Conservation (phyloP, 2,329 filamentous ascomycete genomes). For the Nakataea oryzae region DNA sequence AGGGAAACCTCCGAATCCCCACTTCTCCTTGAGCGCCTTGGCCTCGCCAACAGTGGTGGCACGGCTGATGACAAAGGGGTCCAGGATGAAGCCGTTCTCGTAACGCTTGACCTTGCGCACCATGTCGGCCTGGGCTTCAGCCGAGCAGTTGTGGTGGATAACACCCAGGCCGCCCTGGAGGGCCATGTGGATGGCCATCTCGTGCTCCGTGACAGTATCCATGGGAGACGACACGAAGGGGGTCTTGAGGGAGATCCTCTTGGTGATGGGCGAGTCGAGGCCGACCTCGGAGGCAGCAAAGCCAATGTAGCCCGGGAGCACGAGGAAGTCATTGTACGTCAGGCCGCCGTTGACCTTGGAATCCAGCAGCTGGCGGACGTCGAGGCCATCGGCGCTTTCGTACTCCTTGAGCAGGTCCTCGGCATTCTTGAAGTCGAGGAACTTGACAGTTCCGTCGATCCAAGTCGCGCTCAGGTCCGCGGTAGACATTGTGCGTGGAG, state of each 20-base stretch:
- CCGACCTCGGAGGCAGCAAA: constrained; percentile 84
- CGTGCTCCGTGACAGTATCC: constrained; percentile 98
- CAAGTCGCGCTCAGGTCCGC: constrained; percentile 52
- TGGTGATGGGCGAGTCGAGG: constrained; percentile 87
- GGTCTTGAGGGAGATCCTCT: constrained; percentile 91
- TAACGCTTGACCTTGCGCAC: constrained; percentile 98
- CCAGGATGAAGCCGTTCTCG: constrained; percentile 97
- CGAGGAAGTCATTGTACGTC: constrained; percentile 97
- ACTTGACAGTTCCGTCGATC: constrained; percentile 41
- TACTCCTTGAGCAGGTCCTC: constrained; percentile 77
- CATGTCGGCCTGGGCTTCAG: constrained; percentile 96
- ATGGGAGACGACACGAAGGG: constrained; percentile 97
- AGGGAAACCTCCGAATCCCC: constrained; percentile 97
- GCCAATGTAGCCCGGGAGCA: constrained; percentile 95
- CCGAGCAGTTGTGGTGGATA: constrained; percentile 99
- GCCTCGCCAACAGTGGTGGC: constrained; percentile 85
- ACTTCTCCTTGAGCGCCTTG: constrained; percentile 88
- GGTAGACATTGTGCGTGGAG: constrained; percentile 53
- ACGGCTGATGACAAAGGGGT: constrained; percentile 84
- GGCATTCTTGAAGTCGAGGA: constrained; percentile 66
- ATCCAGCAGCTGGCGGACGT: constrained; percentile 78
- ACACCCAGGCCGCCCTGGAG: constrained; percentile 83
- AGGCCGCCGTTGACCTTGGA: constrained; percentile 85
- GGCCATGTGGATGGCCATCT: constrained; percentile 98
- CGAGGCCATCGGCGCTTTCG: constrained; percentile 71